A percentile compares a stretch with the other conserved stretches of the same genome.
These are phyloP conservation scores for Sordariomycetes sp. DNA, from an alignment of 2,329 filamentous ascomycete genomes.

Conservation along the genomic window DNA sequence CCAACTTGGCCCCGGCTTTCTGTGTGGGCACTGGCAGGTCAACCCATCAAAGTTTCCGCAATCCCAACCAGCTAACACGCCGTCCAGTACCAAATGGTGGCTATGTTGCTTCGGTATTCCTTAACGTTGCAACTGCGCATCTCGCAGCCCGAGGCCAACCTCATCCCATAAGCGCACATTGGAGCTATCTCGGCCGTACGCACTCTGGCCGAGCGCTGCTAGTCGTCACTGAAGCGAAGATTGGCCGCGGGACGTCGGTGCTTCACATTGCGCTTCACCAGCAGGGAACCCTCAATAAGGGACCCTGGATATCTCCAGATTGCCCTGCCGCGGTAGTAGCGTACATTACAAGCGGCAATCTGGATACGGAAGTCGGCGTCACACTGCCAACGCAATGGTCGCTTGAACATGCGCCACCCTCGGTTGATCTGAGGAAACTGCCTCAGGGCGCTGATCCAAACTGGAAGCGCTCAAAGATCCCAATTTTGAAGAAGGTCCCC, in stretches of 20 bases:
- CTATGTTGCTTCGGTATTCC: slow-evolving; percentile 31
- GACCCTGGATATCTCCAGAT: slow-evolving; percentile 23
- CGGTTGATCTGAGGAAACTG: slow-evolving; percentile 15
- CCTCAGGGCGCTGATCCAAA: slow-evolving; percentile 13
- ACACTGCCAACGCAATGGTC: slow-evolving; percentile 16
- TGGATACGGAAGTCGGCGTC: slow-evolving; percentile 20
- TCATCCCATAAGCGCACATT: slow-evolving; percentile 27
- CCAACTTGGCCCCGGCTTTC: slow-evolving; percentile 3
- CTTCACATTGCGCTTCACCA: slow-evolving; percentile 33
- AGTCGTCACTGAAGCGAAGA: slow-evolving; percentile 29
- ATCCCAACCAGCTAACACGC: neutral
- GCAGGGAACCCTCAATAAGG: slow-evolving; percentile 13
- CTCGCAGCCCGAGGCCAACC: slow-evolving; percentile 21
- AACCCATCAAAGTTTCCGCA: neutral
- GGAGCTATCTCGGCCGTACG: slow-evolving; percentile 31
- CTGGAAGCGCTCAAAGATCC: slow-evolving; percentile 14
- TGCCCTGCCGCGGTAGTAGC: slow-evolving; percentile 21
- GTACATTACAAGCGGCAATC: slow-evolving; percentile 29
- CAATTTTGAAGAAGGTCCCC: slow-evolving; percentile 3
- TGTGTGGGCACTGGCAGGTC: slow-evolving; percentile 7
- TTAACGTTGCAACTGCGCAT: slow-evolving; percentile 23
- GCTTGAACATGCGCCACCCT: slow-evolving; percentile 9
- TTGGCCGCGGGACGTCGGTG: slow-evolving; percentile 29
- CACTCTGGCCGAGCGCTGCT: slow-evolving; percentile 25
- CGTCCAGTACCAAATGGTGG: slow-evolving; percentile 34